Base-by-base conservation (phyloP, 352 stramenopile genomes). In the Phytophthora meadii region DNA sequence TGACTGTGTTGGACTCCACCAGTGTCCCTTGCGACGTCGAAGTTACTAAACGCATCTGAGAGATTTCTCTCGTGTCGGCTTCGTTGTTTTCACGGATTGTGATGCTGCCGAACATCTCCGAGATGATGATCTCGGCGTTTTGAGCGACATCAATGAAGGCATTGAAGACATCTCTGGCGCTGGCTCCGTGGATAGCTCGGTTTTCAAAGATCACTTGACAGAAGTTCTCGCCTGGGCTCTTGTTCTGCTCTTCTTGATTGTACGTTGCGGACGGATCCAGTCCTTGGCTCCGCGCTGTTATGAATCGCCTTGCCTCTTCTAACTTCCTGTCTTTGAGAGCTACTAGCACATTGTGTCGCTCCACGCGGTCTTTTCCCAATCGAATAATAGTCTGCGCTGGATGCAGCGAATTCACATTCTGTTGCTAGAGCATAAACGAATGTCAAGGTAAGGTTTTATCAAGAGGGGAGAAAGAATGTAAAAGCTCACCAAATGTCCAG, bases 111-210 rank as follows among this genome's bases (percentile, higher is more conserved):
- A 77, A 72, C 36, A 70, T 63, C 56, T 89, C 81, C 1, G 81
- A 82, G 40, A 87, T 78, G 47, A 73, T 73, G 52, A 89, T 86
- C 54, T 89, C 81, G 6, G 76, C 52, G 46, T 87, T 88, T 19
- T 59, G 47, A 8, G 74, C 69, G 40, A 79, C 75, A 22, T 79
- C 81, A 53, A 69, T 68, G 6, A 81, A 74, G 0, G 81, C 74
- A 0, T 81, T 61, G 27, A 81, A 83, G 1, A 85, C 56, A 0
- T 65, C 55, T 22, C 68, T 44, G 8, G 79, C 67, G 6, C 48
- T 70, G 6, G 41, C 54, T 11, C 57, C 67, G 0, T 53, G 46
- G 4, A 89, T 55, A n/a, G 71, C 60, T 25, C 57, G 32, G 7
- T 82, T 63, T 25, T 84, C 76, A 19, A 84, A 72, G 17, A 50